phyloP scores from a whole-genome alignment of 2,329 filamentous ascomycete species.

The Passalora sequoiae region DNA sequence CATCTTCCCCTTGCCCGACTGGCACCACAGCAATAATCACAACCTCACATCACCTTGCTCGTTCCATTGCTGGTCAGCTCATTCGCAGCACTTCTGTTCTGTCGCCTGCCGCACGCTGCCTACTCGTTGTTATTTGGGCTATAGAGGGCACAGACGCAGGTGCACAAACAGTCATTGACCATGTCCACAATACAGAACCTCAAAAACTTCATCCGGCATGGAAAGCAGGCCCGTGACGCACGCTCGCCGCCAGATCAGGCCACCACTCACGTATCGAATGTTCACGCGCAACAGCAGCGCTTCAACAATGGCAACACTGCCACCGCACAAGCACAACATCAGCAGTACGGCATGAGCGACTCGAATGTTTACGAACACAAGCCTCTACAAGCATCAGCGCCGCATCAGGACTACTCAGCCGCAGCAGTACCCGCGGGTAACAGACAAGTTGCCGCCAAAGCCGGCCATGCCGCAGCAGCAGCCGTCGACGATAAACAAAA shows the following conservation, averaged over 20 bases:
- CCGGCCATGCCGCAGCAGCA: slow-evolving; percentile 60
- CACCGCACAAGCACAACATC: slow-evolving; percentile 24
- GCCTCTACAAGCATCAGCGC: slow-evolving; percentile 44
- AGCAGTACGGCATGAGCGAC: slow-evolving; percentile 51
- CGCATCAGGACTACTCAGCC: slow-evolving; percentile 57
- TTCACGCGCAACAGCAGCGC: slow-evolving; percentile 60
- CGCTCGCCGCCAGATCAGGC: slow-evolving; percentile 56
- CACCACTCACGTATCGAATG: slow-evolving; percentile 58
- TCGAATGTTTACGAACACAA: slow-evolving; percentile 58
- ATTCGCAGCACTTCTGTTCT: background rate
- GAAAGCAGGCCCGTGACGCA: slow-evolving; percentile 80
- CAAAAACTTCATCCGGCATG: slow-evolving; percentile 97
- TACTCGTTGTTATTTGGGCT: background rate
- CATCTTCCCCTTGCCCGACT: background rate
- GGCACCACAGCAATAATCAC: background rate
- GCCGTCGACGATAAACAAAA: slow-evolving; percentile 59
- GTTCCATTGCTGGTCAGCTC: background rate
- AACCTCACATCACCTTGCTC: background rate
- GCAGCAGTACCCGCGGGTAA: slow-evolving; percentile 52
- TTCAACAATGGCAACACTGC: slow-evolving; percentile 42
- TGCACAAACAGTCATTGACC: slow-evolving; percentile 24
- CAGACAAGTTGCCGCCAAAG: slow-evolving; percentile 62
- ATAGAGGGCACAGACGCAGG: no score
- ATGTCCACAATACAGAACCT: slow-evolving; percentile 84
- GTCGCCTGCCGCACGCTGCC: background rate